Conservation (phyloP, 2,329 filamentous ascomycete species). For the Pseudogymnoascus sp. region DNA sequence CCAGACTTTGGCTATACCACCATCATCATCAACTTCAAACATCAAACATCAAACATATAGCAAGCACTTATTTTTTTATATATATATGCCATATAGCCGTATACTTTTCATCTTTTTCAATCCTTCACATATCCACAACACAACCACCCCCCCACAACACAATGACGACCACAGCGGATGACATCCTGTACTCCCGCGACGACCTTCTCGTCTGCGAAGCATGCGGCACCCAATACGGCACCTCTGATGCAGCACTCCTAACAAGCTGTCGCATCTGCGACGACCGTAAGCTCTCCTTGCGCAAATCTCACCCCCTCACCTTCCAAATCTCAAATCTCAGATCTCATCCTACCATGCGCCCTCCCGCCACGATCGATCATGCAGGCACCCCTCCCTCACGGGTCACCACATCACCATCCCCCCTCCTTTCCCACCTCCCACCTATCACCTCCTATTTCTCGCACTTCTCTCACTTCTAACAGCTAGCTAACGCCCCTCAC, state of each 20-base stretch:
- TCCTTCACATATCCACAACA: neutral
- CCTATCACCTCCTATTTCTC: neutral
- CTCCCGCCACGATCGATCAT: neutral
- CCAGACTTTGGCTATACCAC: neutral
- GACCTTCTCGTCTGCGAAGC: slow-evolving; percentile 53
- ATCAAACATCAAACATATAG: neutral
- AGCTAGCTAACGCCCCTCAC: neutral
- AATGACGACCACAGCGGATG: neutral
- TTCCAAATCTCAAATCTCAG: neutral
- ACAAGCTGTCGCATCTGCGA: slow-evolving; percentile 63
- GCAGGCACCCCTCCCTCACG: neutral
- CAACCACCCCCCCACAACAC: neutral
- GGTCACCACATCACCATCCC: neutral
- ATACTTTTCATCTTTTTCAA: neutral
- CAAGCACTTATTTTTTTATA: neutral
- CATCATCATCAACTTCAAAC: neutral
- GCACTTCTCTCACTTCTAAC: neutral
- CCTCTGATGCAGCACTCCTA: slow-evolving; percentile 38
- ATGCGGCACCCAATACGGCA: slow-evolving; percentile 63
- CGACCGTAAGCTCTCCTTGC: slow-evolving; percentile 35
- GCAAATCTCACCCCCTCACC: neutral
- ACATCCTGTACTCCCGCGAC: slow-evolving; percentile 9
- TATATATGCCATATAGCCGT: neutral
- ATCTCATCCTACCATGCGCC: neutral
- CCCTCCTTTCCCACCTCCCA: neutral